These are phyloP conservation scores for Ambrosiella beaveri DNA, from an alignment of 2,329 filamentous ascomycete genomes.

Conservation along the genomic window DNA sequence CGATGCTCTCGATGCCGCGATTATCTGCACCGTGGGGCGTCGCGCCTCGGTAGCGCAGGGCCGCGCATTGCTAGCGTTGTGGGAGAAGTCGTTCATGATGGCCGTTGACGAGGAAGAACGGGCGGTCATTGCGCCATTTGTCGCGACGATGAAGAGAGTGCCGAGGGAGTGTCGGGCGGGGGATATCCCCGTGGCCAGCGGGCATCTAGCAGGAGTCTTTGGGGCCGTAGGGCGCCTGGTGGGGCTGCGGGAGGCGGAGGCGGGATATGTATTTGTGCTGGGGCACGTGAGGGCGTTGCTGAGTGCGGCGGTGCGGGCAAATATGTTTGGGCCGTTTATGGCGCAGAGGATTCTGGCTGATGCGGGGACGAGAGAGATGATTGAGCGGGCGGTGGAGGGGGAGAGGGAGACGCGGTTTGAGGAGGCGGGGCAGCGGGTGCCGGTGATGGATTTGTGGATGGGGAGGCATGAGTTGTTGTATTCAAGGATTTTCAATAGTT, in stretches of 20 bases:
- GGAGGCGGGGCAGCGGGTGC: conserved; percentile 57
- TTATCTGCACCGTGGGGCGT: conserved; percentile 62
- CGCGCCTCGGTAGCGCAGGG: conserved; percentile 62
- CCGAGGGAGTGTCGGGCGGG: conserved; percentile 43
- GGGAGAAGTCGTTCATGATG: conserved; percentile 50
- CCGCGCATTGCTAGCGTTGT: conserved; percentile 54
- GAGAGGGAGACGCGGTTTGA: conserved; percentile 43
- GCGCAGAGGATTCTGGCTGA: conserved; percentile 57
- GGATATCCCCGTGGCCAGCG: conserved; percentile 39
- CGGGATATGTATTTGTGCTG: conserved; percentile 60
- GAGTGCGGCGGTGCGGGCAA: conserved; percentile 59
- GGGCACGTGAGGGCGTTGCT: conserved; percentile 60
- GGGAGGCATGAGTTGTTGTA: conserved; percentile 70
- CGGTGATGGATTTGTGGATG: conserved; percentile 67
- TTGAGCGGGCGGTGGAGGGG: conserved; percentile 39
- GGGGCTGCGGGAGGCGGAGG: conserved; percentile 40
- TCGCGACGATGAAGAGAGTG: conserved; percentile 52
- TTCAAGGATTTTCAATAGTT: conserved; percentile 76
- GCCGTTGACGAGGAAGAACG: conserved; percentile 15
- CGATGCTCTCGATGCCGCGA: conserved; percentile 59
- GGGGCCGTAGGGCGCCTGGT: conserved; percentile 48
- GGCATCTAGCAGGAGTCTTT: conserved; percentile 53
- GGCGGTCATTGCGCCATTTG: conserved; percentile 32
- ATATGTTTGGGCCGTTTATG: conserved; percentile 66
- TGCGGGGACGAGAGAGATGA: conserved; percentile 35